These are phyloP conservation scores for Pythium scleroteichum DNA, from an alignment of 352 stramenopile genomes.

Conservation along the genomic window DNA sequence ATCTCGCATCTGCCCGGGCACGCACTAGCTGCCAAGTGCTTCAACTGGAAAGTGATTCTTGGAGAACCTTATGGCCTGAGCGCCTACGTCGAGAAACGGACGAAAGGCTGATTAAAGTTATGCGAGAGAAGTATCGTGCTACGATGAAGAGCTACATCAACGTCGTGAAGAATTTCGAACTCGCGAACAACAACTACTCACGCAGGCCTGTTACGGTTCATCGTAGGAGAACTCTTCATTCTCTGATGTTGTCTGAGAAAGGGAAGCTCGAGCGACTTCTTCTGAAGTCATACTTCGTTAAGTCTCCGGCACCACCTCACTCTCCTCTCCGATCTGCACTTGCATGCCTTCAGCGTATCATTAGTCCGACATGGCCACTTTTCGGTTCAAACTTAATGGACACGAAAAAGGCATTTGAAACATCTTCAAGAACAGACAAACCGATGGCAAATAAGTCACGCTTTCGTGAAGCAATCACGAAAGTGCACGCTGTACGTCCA, in stretches of 20 bases:
- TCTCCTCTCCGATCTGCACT: too few relatives aligned
- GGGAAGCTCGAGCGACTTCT: constrained; percentile 10
- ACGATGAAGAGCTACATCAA: constrained; percentile 7
- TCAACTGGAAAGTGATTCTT: constrained; percentile 42
- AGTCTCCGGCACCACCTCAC: background rate
- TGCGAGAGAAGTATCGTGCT: constrained; percentile 12
- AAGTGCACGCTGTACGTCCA: background rate
- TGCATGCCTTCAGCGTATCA: too few relatives aligned
- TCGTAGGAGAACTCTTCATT: constrained; percentile 9
- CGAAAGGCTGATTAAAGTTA: constrained; percentile 29
- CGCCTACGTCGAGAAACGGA: constrained; percentile 40
- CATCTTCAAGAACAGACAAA: too few relatives aligned
- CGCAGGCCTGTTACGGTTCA: constrained; percentile 35
- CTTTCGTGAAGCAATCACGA: background rate
- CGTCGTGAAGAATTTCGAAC: constrained; percentile 19
- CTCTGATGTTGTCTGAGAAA: constrained; percentile 17
- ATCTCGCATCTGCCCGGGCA: constrained; percentile 42
- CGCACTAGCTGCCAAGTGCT: constrained; percentile 57
- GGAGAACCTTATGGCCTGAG: constrained; percentile 52
- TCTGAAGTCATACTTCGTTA: background rate
- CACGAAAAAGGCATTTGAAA: too few relatives aligned
- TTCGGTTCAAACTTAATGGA: too few relatives aligned
- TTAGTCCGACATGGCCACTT: too few relatives aligned
- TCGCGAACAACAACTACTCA: constrained; percentile 26
- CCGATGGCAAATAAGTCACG: background rate